These are phyloP conservation scores for Alternaria arborescens DNA, from an alignment of 2,329 filamentous ascomycete species.

Conservation along the genomic window DNA sequence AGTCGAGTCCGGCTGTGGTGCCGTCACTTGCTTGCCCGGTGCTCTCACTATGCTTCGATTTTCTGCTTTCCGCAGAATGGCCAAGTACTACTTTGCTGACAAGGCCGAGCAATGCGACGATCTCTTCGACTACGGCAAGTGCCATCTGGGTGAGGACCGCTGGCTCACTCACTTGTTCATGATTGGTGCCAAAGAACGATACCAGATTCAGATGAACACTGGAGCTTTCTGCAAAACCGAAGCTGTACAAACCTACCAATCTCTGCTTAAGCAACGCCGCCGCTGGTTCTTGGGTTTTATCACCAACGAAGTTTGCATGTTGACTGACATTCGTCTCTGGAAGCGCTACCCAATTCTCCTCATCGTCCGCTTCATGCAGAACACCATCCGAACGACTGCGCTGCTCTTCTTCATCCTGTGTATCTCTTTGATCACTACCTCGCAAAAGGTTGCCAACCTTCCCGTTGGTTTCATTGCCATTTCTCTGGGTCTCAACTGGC, in stretches of 20 bases:
- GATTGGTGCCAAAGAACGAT: conserved; percentile 91
- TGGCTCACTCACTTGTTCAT: conserved; percentile 99
- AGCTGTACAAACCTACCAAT: conserved; percentile 86
- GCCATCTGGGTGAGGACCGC: conserved; percentile 91
- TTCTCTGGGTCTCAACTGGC: conserved; percentile 90
- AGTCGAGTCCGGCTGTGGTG: conserved; percentile 91
- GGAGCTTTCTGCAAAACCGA: conserved; percentile 99
- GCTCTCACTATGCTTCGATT: conserved; percentile 96
- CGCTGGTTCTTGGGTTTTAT: conserved; percentile 98
- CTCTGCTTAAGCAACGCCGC: conserved; percentile 90
- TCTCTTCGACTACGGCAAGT: conserved; percentile 95
- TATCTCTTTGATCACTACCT: conserved; percentile 84
- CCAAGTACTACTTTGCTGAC: conserved; percentile 97
- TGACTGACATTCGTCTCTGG: conserved; percentile 94
- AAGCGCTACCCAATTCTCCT: conserved; percentile 87
- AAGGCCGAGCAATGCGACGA: conserved; percentile 96
- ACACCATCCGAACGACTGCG: conserved; percentile 93
- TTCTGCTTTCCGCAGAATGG: conserved; percentile 95
- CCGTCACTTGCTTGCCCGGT: conserved; percentile 93
- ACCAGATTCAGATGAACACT: conserved; percentile 98
- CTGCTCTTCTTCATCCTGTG: conserved; percentile 94
- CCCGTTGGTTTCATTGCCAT: conserved; percentile 94
- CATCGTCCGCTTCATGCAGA: conserved; percentile 89
- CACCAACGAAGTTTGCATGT: conserved; percentile 97
- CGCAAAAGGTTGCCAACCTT: conserved; percentile 77